Evolutionary conservation across 2,329 filamentous ascomycete species (phyloP).

Genomic region (Colletotrichum horii): DNA sequence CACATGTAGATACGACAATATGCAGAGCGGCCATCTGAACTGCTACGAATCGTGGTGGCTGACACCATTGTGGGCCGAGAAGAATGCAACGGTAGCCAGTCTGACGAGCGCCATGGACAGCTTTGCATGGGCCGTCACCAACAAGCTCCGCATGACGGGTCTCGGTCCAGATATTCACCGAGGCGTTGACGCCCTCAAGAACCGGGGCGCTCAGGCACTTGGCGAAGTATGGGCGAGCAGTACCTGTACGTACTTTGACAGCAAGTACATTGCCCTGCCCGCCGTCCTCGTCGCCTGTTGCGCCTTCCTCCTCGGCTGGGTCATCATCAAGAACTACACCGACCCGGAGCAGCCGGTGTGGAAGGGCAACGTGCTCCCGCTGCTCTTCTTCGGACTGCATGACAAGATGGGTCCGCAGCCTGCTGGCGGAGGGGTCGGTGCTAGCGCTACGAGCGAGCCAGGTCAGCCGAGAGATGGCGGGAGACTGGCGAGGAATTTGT

Average conservation of each 20-base stretch:
- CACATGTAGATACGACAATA: neutral
- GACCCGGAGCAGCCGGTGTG: constrained; percentile 16
- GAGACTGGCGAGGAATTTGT: neutral
- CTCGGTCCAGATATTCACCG: neutral
- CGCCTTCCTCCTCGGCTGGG: neutral
- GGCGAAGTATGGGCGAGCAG: neutral
- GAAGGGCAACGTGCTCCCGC: constrained; percentile 14
- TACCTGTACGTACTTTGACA: constrained; percentile 9
- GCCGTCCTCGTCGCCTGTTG: neutral
- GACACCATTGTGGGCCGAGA: constrained; percentile 3
- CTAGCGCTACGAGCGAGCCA: neutral
- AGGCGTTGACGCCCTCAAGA: neutral
- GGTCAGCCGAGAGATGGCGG: neutral
- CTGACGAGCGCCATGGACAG: neutral
- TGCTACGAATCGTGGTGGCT: constrained; percentile 10
- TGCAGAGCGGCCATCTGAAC: constrained; percentile 17
- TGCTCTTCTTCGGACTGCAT: constrained; percentile 9
- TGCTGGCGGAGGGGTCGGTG: neutral
- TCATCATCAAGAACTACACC: constrained; percentile 9
- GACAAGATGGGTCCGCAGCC: neutral
- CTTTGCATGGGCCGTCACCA: constrained; percentile 13
- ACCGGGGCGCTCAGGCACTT: neutral
- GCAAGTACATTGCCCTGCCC: neutral
- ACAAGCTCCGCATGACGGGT: constrained; percentile 13
- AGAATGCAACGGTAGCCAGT: constrained; percentile 3